These are phyloP conservation scores for Diaporthe citriasiana DNA, from an alignment of 2,329 filamentous ascomycete genomes.

Conservation along the genomic window DNA sequence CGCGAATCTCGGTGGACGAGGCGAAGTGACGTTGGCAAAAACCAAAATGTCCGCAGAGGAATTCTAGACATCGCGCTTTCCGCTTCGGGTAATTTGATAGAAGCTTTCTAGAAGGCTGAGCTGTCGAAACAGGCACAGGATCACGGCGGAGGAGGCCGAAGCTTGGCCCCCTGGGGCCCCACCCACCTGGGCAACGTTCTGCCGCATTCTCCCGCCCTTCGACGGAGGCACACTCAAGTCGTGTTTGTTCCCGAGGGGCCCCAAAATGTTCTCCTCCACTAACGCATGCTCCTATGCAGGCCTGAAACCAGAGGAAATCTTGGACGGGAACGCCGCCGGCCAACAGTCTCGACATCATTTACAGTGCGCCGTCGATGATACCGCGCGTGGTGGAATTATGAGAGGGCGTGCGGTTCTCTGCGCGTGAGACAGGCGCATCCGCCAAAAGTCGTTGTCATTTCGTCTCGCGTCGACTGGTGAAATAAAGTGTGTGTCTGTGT, in stretches of 20 bases:
- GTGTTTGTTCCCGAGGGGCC: conserved; percentile 3
- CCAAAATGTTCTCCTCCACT: conserved; percentile 23
- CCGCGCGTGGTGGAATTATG: conserved; percentile 24
- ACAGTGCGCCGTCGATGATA: conserved; percentile 6
- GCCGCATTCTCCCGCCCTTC: conserved; percentile 41
- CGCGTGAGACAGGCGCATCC: conserved; percentile 23
- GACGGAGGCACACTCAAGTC: conserved; percentile 34
- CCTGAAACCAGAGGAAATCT: conserved; percentile 32
- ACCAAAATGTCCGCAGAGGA: conserved; percentile 10
- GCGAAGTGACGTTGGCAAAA: conserved; percentile 24
- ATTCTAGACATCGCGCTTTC: conserved; percentile 21
- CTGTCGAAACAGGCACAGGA: conserved; percentile 33
- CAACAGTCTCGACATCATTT: conserved; percentile 16
- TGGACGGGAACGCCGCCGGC: conserved; percentile 34
- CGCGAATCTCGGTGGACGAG: conserved; percentile 26
- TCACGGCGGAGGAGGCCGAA: conserved; percentile 39
- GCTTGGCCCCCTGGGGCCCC: conserved; percentile 22
- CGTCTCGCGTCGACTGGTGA: conserved; percentile 9
- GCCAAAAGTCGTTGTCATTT: conserved; percentile 15
- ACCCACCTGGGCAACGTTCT: conserved; percentile 36
- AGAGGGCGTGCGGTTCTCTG: conserved; percentile 12
- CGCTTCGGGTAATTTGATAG: conserved; percentile 35
- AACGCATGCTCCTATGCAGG: conserved; percentile 38
- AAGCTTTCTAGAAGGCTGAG: conserved; percentile 41
- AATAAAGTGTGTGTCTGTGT: not conserved